These are phyloP conservation scores for Rutidosis leptorrhynchoides DNA, from an alignment of 129 eudicot species.

Conservation along the genomic window DNA sequence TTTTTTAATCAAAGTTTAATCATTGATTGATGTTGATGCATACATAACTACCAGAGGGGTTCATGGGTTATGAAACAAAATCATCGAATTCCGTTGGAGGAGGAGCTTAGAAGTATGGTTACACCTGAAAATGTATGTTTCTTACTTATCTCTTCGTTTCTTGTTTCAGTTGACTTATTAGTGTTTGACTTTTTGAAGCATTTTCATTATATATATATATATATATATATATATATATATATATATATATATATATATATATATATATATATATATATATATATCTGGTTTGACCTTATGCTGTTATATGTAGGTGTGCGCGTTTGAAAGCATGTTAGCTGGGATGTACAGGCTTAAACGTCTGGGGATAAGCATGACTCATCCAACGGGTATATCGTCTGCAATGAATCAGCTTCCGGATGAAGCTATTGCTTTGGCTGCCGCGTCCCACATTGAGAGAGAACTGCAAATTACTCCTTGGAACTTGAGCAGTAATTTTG, in stretches of 20 bases:
- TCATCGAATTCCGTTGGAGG: conserved; percentile 83
- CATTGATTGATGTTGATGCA: conserved; percentile 19
- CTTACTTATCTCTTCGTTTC: not conserved
- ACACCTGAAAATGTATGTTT: conserved; percentile 89
- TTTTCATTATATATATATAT: not conserved
- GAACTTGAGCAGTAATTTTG: conserved; percentile 92
- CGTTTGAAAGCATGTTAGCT: conserved; percentile 98
- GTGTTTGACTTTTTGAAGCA: not conserved
- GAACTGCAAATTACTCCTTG: conserved; percentile 97
- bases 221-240: not conserved
- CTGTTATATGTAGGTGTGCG: conserved; percentile 54
- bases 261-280: not conserved
- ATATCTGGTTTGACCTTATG: not conserved
- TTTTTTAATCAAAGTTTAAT: not conserved
- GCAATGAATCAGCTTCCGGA: conserved; percentile 98
- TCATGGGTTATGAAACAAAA: conserved; percentile 82
- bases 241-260: not conserved
- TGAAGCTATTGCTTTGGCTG: conserved; percentile 96
- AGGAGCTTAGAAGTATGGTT: conserved; percentile 87
- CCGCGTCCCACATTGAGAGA: conserved; percentile 97
- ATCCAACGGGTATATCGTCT: conserved; percentile 74
- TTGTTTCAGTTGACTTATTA: conserved; percentile 2
- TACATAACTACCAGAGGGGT: conserved; percentile 57
- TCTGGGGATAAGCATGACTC: conserved; percentile 83
- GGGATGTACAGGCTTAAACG: conserved; percentile 86